Base-by-base conservation (phyloP, 2,329 filamentous ascomycete genomes). In the Neopestalotiopsis rosae region DNA sequence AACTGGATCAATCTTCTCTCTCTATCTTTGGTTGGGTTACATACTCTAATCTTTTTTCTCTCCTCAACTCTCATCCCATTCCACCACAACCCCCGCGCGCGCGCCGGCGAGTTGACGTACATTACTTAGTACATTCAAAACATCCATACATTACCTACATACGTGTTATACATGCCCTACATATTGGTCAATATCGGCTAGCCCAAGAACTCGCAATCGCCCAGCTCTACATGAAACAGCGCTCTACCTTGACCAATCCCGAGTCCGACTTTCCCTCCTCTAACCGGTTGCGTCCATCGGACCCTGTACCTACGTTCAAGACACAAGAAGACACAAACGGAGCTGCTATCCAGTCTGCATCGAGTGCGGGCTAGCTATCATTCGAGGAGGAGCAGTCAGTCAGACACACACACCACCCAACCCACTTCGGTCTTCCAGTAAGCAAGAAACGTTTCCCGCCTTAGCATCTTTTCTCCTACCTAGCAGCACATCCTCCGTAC, bases 221-320 rank as follows among this genome's bases (percentile, higher is more conserved):
- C 66, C n/a, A 52, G 14, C 59, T 67, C 40, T 67, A 67, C 40
- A 67, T 67, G 66, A 67, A 67, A 67, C 66, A 40, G 58, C 42
- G 17, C 30, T 62, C 52, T n/a, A 20, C 20, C 52, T 52, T 17
- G 24, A 63, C 58, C 66, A 32, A 67, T 62, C 42, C 34, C 24
- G 61, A 62, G 58, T n/a, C 58, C 14, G 20, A 20, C 34, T 24
- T 38, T 62, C 57, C 40, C 45, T n/a, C 24, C n/a, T 32, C 66
- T 62, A 67, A 52, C 65, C 65, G 42, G 34, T 67, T 59, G 34
- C 56, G 65, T 61, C 65, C 52, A 40, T 30, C 65, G 52, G 59
- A 42, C 57, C 58, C 38, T 45, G 66, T 40, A 38, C 38, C 28
- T 58, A 67, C 20, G 30, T 63, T 14, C 49, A 52, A 52, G 45